phyloP scores from a whole-genome alignment of 169 alveolate species.

The Pseudocohnilembus persalinus region DNA sequence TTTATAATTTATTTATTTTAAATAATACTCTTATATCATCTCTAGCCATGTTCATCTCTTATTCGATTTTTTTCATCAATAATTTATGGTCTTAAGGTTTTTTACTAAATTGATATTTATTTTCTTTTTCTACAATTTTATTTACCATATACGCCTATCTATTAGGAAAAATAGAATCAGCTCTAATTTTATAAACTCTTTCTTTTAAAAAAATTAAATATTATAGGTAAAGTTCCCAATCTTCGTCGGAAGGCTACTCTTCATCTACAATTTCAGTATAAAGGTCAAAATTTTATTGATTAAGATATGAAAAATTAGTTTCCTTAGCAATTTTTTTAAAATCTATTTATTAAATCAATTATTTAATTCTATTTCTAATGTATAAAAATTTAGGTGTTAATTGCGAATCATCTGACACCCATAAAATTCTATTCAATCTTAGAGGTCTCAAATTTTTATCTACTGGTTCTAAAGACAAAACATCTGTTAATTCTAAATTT shows the following conservation, averaged over 20 bases:
- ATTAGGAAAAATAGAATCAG: background rate
- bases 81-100: background rate
- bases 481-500: constrained; percentile 3
- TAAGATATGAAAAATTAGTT: constrained; percentile 1
- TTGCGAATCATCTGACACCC: constrained; percentile 5
- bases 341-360: constrained; percentile 8
- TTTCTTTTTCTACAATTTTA: background rate
- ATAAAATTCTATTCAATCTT: constrained; percentile 18
- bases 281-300: background rate
- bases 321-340: constrained; percentile 26
- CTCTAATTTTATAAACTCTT: background rate
- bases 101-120: background rate
- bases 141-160: background rate
- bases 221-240: constrained; percentile 11
- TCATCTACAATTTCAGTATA: background rate
- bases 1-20: too few species aligned
- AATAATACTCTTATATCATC: background rate
- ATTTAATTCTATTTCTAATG: constrained; percentile 5
- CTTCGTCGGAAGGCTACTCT: constrained; percentile 11
- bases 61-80: background rate
- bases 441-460: constrained; percentile 24
- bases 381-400: constrained; percentile 6
- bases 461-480: constrained; percentile 18
- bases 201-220: constrained; percentile 18
- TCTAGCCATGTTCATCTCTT: background rate